Percentiles rank a stretch among this genome's conserved stretches.
These are phyloP conservation scores for Sphagnum tenellum DNA, from an alignment of 225 moss, liverwort and hornwort species.

Conservation along the genomic window DNA sequence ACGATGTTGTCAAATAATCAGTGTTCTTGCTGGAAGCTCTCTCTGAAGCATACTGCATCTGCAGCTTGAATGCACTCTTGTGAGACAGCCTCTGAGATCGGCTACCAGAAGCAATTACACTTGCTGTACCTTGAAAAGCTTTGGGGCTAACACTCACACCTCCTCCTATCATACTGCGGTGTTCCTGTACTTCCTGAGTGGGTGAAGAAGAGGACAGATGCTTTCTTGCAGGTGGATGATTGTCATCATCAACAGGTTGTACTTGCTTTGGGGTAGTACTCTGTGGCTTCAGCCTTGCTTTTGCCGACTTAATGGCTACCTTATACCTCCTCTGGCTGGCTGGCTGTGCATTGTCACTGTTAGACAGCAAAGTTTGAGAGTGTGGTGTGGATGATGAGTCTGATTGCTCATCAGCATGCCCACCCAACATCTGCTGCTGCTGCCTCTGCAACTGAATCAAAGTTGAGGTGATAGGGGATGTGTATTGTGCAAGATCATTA, in stretches of 20 bases:
- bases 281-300: constrained; percentile 68
- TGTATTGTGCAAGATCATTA: too few species aligned
- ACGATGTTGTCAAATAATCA: too few species aligned
- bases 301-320: constrained; percentile 82
- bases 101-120: too few species aligned
- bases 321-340: constrained; percentile 56
- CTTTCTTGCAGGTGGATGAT: constrained; percentile 34
- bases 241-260: constrained; percentile 21
- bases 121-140: constrained; percentile 24
- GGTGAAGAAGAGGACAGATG: constrained; percentile 22
- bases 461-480: constrained; percentile 44
- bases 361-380: constrained; percentile 15
- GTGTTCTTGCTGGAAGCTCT: background rate
- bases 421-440: constrained; percentile 41
- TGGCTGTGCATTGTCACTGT: constrained; percentile 13
- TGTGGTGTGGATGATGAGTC: constrained; percentile 30
- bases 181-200: too few species aligned
- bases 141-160: constrained; percentile 25
- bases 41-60: constrained; percentile 9
- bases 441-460: constrained; percentile 44
- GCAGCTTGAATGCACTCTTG: too few species aligned
- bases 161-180: background rate
- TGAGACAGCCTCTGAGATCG: too few species aligned
- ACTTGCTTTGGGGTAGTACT: constrained; percentile 45
- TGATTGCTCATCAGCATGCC: constrained; percentile 12